Conservation (phyloP, 2,329 filamentous ascomycete species). For the Sclerotinia minor region DNA sequence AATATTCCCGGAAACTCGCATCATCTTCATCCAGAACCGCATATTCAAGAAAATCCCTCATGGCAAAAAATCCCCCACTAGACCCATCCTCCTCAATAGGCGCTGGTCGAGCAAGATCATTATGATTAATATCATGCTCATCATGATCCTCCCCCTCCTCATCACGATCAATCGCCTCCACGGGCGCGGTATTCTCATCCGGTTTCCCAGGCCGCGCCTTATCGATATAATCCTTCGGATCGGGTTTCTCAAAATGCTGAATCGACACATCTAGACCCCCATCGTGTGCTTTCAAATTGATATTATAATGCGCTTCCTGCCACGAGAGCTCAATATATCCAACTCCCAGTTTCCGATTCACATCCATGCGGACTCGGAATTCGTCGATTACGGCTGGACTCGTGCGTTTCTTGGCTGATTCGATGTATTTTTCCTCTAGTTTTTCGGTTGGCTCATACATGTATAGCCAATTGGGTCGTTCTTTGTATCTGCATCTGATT, state of each 20-base stretch:
- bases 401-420: not conserved
- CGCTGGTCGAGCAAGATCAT: not conserved
- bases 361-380: not conserved
- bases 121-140: not conserved
- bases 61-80: conserved; percentile 32
- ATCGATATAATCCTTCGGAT: conserved; percentile 2
- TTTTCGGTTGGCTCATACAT: not conserved
- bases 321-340: conserved; percentile 20
- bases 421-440: not conserved
- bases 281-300: not conserved
- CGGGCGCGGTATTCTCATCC: not conserved
- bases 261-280: not conserved
- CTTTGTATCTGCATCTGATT: not conserved
- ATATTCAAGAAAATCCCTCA: conserved; percentile 32
- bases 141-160: not conserved
- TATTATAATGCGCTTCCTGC: conserved; percentile 7
- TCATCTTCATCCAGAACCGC: conserved; percentile 20
- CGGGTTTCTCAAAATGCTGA: not conserved
- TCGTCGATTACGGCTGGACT: not conserved
- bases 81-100: conserved; percentile 24
- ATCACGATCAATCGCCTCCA: conserved; percentile 5
- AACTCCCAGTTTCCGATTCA: not conserved
- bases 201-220: not conserved
- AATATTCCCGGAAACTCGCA: conserved; percentile 2
- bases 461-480: not conserved